Conservation (phyloP, 768 basidiomycete genomes). For the Candolleomyces eurysporus region DNA sequence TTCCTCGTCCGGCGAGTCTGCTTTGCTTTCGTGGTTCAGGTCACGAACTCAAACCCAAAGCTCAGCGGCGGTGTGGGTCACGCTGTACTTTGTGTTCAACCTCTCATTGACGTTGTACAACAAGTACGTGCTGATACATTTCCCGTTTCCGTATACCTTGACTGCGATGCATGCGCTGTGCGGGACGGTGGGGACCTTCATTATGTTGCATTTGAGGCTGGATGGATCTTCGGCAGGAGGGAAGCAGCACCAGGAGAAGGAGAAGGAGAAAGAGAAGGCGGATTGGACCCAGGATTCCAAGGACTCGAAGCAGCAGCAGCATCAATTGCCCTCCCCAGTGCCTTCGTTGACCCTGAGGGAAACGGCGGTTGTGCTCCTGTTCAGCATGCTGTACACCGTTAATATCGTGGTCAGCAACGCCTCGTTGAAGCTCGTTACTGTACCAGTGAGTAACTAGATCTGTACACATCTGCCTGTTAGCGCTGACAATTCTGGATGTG, state of each 20-base stretch:
- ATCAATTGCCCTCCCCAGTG: slow-evolving; percentile 4
- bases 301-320: not conserved
- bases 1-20: too few relatives aligned
- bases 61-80: slow-evolving; percentile 51
- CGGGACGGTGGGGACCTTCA: slow-evolving; percentile 76
- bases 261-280: not conserved
- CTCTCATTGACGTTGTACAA: slow-evolving; percentile 92
- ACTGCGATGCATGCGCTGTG: slow-evolving; percentile 90
- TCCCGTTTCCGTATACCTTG: slow-evolving; percentile 95
- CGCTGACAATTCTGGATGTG: not conserved
- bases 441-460: slow-evolving; percentile 61
- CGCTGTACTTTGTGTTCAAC: slow-evolving; percentile 87
- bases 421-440: slow-evolving; percentile 83
- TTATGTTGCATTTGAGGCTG: slow-evolving; percentile 45
- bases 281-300: slow-evolving; percentile 7
- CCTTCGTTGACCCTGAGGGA: slow-evolving; percentile 47
- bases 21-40: too few relatives aligned
- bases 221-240: slow-evolving; percentile 10
- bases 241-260: slow-evolving; percentile 1
- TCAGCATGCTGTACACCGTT: slow-evolving; percentile 88
- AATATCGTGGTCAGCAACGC: slow-evolving; percentile 96
- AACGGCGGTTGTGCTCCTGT: slow-evolving; percentile 65
- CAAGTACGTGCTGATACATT: slow-evolving; percentile 86
- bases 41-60: too few relatives aligned
- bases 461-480: not conserved